Percentiles rank a stretch among this genome's conserved stretches.
Conservation (phyloP, 331 rosid genomes). For the Stylosanthes scabra region DNA sequence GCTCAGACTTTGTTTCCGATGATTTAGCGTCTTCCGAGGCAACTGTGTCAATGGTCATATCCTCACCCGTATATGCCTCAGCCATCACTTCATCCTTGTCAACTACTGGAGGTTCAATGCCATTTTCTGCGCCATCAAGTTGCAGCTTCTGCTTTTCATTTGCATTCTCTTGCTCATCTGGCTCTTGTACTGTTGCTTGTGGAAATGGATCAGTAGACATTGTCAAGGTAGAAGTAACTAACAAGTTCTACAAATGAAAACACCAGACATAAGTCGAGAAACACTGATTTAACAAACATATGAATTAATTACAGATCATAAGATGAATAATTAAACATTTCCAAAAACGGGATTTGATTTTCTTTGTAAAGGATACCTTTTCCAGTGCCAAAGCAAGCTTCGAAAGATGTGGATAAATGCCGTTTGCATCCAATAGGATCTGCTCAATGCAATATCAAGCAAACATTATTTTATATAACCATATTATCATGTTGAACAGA, state of each 20-base stretch:
- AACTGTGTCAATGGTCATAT: slow-evolving; percentile 80
- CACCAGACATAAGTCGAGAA: slow-evolving; percentile 20
- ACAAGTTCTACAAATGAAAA: slow-evolving; percentile 68
- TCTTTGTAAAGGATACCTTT: slow-evolving; percentile 63
- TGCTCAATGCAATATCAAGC: slow-evolving; percentile 43
- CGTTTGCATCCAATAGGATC: slow-evolving; percentile 83
- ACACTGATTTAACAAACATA: slow-evolving; percentile 20
- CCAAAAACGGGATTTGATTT: background rate
- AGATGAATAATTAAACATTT: slow-evolving; percentile 22
- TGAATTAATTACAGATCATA: background rate
- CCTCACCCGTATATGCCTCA: slow-evolving; percentile 68
- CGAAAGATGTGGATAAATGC: slow-evolving; percentile 81
- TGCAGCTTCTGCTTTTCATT: slow-evolving; percentile 56
- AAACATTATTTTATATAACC: background rate
- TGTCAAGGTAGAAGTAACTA: slow-evolving; percentile 80
- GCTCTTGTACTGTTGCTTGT: slow-evolving; percentile 47
- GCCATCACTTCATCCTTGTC: slow-evolving; percentile 80
- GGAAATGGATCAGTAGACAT: slow-evolving; percentile 59
- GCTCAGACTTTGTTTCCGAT: slow-evolving; percentile 59
- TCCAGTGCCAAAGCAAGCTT: slow-evolving; percentile 95
- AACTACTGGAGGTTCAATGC: slow-evolving; percentile 56
- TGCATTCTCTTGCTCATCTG: slow-evolving; percentile 50
- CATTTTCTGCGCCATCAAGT: slow-evolving; percentile 56
- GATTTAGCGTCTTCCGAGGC: slow-evolving; percentile 63
- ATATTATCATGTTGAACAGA: slow-evolving; percentile 17